Base-by-base conservation (phyloP, 495 filamentous ascomycete species). In the Penicillium samsonianum region DNA sequence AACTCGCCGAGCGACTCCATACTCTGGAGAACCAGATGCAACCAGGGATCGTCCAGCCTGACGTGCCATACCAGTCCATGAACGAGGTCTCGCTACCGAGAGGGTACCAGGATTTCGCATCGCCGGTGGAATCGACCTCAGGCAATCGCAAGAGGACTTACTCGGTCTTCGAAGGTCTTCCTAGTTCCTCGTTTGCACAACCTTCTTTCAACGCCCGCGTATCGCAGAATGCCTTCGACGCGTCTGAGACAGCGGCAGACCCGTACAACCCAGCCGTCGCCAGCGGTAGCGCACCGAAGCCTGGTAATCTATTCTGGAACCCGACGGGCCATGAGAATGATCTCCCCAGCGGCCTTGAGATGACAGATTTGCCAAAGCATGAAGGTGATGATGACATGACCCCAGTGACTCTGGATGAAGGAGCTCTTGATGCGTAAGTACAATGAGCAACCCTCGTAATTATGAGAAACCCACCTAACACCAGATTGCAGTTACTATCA, bases 1-100 rank as follows among this genome's bases (percentile, higher is more conserved):
- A 98, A 67, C 81, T 98, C 2, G 91, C 92, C 31, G 92, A 96
- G 61, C 82, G 93, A 28, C 81, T 98, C 48, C 85, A 93, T 58
- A 86, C 82, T 2, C 86, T 98, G 22, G 93, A 98, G 61, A 87
- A 82, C 42, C 82, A 85, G 60, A 80, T 79, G 76, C 79, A 76
- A 50, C 78, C 69, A 14, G 63, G 73, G 8, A 77, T 81, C 51
- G 71, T 73, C 19, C 78, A 79, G 47, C 62, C 78, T 23, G 75
- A 79, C 28, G 77, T 78, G 52, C 74, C 69, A 9, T 80, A 77
- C 55, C 76, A 75, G 51, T 57, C 67, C 25, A 78, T 78, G 74
- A 80, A 75, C 56, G 78, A 80, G 31, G 76, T 75, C 25, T 73
- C 74, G 25, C 67, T 76, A 2, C 73, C 76, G 6, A 63, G 74